A percentile compares a stretch with the other conserved stretches of the same genome.
These are phyloP conservation scores for Penicillium chermesinum DNA, from an alignment of 495 filamentous ascomycete genomes.

Conservation along the genomic window DNA sequence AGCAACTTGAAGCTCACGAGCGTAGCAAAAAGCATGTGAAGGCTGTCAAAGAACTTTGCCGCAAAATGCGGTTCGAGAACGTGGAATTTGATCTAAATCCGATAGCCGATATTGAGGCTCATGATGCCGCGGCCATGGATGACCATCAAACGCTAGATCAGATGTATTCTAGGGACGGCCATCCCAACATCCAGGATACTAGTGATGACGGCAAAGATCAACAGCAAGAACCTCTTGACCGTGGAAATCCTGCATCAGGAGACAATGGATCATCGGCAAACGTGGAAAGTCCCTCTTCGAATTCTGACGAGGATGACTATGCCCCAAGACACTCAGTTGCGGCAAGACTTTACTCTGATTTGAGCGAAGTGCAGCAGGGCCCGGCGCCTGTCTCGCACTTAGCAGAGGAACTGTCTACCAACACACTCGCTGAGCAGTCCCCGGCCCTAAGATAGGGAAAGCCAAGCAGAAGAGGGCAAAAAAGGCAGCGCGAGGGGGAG, in stretches of 20 bases:
- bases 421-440: conserved; percentile 16
- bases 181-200: background rate
- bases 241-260: background rate
- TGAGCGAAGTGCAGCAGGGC: conserved; percentile 6
- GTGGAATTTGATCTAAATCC: conserved; percentile 31
- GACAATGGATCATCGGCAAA: background rate
- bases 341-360: conserved; percentile 17
- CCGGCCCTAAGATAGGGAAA: conserved; percentile 63
- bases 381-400: conserved; percentile 14
- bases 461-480: conserved; percentile 86
- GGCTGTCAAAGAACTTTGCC: conserved; percentile 68
- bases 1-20: conserved; percentile 89
- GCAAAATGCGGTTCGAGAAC: conserved; percentile 80
- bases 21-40: conserved; percentile 94
- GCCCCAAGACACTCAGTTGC: conserved; percentile 42
- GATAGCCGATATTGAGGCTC: background rate
- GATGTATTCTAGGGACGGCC: background rate
- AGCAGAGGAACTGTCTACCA: conserved; percentile 20
- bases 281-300: background rate
- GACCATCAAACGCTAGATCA: background rate
- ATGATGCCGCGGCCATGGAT: background rate
- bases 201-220: background rate
- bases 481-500: conserved; percentile 59
- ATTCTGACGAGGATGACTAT: conserved; percentile 40
- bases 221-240: background rate